phyloP scores from a whole-genome alignment of 225 moss, liverwort and hornwort species.

The Ulota crispa region DNA sequence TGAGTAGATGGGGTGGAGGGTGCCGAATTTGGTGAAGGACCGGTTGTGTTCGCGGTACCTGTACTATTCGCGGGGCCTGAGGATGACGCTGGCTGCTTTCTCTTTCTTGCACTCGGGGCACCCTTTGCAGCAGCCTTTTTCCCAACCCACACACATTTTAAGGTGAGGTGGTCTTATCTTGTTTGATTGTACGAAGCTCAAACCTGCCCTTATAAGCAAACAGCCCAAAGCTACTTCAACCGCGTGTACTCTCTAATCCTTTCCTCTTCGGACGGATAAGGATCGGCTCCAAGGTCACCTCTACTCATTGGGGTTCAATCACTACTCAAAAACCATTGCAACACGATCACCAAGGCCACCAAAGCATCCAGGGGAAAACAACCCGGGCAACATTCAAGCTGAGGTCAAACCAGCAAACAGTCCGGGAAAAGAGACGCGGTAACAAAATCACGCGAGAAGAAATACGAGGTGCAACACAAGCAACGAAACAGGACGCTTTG shows the following conservation, averaged over 20 bases:
- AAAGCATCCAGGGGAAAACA: neutral
- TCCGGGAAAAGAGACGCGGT: neutral
- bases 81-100: conserved; percentile 98
- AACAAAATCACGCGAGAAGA: neutral
- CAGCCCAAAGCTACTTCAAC: conserved; percentile 63
- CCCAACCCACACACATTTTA: conserved; percentile 71
- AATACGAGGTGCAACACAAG: neutral
- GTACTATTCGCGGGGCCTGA: conserved; percentile 99
- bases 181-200: conserved; percentile 60
- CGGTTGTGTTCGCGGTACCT: conserved; percentile 97
- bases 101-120: conserved; percentile 87
- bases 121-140: conserved; percentile 93
- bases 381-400: conserved; percentile 10
- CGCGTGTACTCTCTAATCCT: conserved; percentile 38
- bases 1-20: conserved; percentile 99
- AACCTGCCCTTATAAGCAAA: conserved; percentile 65
- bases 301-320: conserved; percentile 25
- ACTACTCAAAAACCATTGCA: conserved; percentile 25
- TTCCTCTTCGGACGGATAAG: conserved; percentile 27
- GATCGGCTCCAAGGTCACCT: conserved; percentile 23
- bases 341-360: conserved; percentile 22
- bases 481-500: neutral
- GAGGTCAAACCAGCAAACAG: conserved; percentile 12
- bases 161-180: conserved; percentile 69
- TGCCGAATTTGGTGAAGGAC: conserved; percentile 98